Base-by-base conservation (phyloP, 2,329 filamentous ascomycete species). In the Trichoderma citrinoviride region DNA sequence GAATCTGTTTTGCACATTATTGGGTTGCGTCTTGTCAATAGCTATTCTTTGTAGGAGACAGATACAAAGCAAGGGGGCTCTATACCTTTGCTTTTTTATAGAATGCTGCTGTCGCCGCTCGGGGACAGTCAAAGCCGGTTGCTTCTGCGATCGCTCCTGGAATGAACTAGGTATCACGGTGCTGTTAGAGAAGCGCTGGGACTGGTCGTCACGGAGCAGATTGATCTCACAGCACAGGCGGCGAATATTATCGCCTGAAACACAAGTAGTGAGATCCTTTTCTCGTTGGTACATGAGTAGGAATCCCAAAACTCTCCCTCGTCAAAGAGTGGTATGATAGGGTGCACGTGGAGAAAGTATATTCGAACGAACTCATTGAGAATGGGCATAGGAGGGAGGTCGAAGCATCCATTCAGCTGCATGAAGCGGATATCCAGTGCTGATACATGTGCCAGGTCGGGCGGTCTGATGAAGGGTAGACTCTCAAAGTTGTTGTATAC, bases 271-370 rank as follows among this genome's bases (percentile, higher is more conserved):
- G 66, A 47, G 3, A 70, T 33, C 7, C 46, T 44, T 3, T 49
- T 54, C 19, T 25, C 37, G 10, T n/a, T 61, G 7, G 44, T 50
- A 27, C 29, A 27, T n/a, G 52, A 25, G 27, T 77, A 70, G n/a
- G 65, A 64, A 5, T 50, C 54, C 67, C 68, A 69, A 44, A 71
- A 70, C 6, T 69, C 62, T 10, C 60, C 60, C 49, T 71, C 70
- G 15, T 70, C 65, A 14, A 72, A 52, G 7, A 72, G 15, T 1
- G 70, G 70, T 10, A 71, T 52, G 37, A 69, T 66, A 1, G 70
- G 70, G 50, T 72, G 70, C 2, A 70, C 65, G 27, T 71, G 67
- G 1, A 69, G 47, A 40, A 72, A 72, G 63, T 71, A 72, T 52
- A 70, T 66, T 5, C 54, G 49, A 14, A 70, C 21, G 25, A 72